Conservation (phyloP, 768 basidiomycete genomes). For the Hericium rajendrae region DNA sequence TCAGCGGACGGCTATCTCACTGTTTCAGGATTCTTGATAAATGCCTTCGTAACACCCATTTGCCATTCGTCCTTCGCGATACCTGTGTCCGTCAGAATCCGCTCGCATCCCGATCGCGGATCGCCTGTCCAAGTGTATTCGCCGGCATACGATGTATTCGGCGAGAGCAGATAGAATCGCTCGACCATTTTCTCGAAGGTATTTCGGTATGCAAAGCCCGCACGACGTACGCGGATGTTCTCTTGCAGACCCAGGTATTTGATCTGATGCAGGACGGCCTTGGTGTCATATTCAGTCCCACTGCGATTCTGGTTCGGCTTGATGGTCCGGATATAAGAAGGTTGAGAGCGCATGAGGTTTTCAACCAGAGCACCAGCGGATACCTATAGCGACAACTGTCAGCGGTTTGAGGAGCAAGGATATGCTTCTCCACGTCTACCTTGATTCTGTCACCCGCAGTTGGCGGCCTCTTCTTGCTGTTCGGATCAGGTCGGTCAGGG, state of each 20-base stretch:
- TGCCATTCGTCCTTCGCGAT: slow-evolving; percentile 98
- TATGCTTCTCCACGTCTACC: slow-evolving; percentile 29
- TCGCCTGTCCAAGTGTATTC: slow-evolving; percentile 97
- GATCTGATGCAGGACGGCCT: slow-evolving; percentile 96
- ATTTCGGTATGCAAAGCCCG: slow-evolving; percentile 96
- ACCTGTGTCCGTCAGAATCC: slow-evolving; percentile 89
- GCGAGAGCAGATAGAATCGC: slow-evolving; percentile 91
- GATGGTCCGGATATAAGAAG: slow-evolving; percentile 97
- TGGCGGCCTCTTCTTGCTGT: slow-evolving; percentile 95
- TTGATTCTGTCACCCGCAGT: slow-evolving; percentile 98
- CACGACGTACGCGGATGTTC: slow-evolving; percentile 94
- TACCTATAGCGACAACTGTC: slow-evolving; percentile 29
- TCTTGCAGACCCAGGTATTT: slow-evolving; percentile 98
- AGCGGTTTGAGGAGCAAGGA: not conserved
- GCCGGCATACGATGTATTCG: slow-evolving; percentile 93
- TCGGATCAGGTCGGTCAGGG: slow-evolving; percentile 90
- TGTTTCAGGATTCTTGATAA: slow-evolving; percentile 99
- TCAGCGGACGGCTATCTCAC: slow-evolving; percentile 32
- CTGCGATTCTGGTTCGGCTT: slow-evolving; percentile 98
- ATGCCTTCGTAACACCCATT: slow-evolving; percentile 97
- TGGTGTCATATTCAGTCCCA: slow-evolving; percentile 82
- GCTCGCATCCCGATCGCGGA: slow-evolving; percentile 81
- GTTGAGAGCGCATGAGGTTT: slow-evolving; percentile 94
- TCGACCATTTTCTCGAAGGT: slow-evolving; percentile 99
- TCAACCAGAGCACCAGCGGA: slow-evolving; percentile 97